A percentile compares a stretch with the other conserved stretches of the same genome.
Conservation (phyloP, 2,329 filamentous ascomycete genomes). For the Cladophialophora bantiana region DNA sequence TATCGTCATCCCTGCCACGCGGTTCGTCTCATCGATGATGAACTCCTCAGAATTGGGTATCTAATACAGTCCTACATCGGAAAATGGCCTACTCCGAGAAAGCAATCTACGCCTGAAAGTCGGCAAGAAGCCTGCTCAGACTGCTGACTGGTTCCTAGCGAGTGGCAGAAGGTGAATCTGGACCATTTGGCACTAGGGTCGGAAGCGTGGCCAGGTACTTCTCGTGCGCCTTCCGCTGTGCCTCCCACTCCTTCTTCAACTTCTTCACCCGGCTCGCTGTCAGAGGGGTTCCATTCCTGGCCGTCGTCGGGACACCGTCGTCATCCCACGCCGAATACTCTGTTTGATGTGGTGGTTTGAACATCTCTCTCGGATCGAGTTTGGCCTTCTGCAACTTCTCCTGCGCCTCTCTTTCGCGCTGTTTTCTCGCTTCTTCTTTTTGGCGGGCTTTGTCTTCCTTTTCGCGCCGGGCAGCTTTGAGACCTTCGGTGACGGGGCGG, state of each 20-base stretch:
- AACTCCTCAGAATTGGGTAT: conserved; percentile 11
- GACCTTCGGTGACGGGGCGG: conserved; percentile 66
- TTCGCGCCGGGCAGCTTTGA: conserved; percentile 62
- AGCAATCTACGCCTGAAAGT: neutral
- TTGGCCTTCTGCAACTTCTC: conserved; percentile 63
- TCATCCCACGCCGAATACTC: conserved; percentile 82
- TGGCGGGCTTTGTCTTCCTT: conserved; percentile 59
- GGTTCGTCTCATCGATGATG: neutral
- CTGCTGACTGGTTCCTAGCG: neutral
- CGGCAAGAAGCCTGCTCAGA: neutral
- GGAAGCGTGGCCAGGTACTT: conserved; percentile 55
- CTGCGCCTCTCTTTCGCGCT: conserved; percentile 60
- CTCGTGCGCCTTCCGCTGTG: conserved; percentile 84
- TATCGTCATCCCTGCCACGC: neutral
- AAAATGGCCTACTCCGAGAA: neutral
- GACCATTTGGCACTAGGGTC: neutral
- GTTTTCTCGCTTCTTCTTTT: conserved; percentile 64
- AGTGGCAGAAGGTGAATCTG: neutral
- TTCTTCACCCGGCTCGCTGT: conserved; percentile 82
- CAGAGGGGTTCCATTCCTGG: conserved; percentile 78
- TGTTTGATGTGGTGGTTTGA: conserved; percentile 55
- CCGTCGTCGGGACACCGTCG: conserved; percentile 78
- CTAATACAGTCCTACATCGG: conserved; percentile 14
- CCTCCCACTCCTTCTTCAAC: conserved; percentile 86
- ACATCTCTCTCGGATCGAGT: conserved; percentile 65